Conservation (phyloP, 2,329 filamentous ascomycete species). For the Zalaria obscura region DNA sequence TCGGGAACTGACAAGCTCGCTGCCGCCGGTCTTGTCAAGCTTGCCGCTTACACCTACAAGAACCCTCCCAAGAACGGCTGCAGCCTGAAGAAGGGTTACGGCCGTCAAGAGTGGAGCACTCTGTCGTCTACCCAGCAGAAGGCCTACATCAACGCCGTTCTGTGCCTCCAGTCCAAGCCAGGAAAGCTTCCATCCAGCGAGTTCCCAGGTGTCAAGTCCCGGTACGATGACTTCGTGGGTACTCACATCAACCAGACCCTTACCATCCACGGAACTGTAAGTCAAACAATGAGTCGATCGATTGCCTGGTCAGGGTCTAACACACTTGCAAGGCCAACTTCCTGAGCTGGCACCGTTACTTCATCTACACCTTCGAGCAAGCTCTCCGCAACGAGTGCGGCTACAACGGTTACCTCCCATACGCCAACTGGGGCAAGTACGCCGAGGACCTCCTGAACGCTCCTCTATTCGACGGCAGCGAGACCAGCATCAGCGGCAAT, state of each 20-base stretch:
- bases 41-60: slow-evolving; percentile 9
- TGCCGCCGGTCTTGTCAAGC: slow-evolving; percentile 10
- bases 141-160: slow-evolving; percentile 16
- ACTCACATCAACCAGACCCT: slow-evolving; percentile 7
- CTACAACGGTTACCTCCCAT: slow-evolving; percentile 27
- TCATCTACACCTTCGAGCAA: slow-evolving; percentile 25
- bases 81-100: slow-evolving; percentile 19
- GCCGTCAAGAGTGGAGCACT: slow-evolving; percentile 28
- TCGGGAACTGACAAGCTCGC: slow-evolving; percentile 12
- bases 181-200: slow-evolving; percentile 6
- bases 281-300: not conserved
- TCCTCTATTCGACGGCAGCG: slow-evolving; percentile 39
- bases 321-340: slow-evolving; percentile 11
- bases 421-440: slow-evolving; percentile 38
- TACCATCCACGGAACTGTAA: slow-evolving; percentile 4
- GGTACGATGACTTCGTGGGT: slow-evolving; percentile 8
- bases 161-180: slow-evolving; percentile 14
- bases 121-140: slow-evolving; percentile 12
- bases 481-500: slow-evolving; percentile 18
- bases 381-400: slow-evolving; percentile 23
- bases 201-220: slow-evolving; percentile 5
- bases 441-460: slow-evolving; percentile 25
- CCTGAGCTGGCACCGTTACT: slow-evolving; percentile 24
- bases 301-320: not conserved
- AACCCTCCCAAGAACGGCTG: not conserved